phyloP scores from a whole-genome alignment of 345 rosid species.

The Sonneratia alba region DNA sequence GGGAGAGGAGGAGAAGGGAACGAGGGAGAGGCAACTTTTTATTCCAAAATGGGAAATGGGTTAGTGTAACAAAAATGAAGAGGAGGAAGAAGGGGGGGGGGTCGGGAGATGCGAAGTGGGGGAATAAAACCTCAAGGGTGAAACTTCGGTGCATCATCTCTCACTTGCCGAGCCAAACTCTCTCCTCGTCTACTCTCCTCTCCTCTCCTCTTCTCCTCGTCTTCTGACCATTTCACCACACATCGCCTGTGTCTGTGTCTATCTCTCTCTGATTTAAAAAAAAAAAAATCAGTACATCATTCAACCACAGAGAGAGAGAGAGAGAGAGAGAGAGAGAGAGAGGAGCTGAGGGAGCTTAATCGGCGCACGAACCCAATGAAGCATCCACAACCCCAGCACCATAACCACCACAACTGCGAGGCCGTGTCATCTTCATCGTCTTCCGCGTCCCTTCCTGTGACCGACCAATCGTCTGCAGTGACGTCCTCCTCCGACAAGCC shows the following conservation, averaged over 20 bases:
- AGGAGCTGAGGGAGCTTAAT: background rate
- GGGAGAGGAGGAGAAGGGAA: too few species aligned
- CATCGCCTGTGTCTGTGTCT: slow-evolving; percentile 9
- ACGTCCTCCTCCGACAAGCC: slow-evolving; percentile 25
- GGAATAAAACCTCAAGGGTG: background rate
- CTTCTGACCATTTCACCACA: slow-evolving; percentile 20
- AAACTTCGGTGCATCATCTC: slow-evolving; percentile 26
- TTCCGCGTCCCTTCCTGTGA: slow-evolving; percentile 9
- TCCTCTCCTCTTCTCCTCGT: background rate
- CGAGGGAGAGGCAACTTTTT: too few species aligned
- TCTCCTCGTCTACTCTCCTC: background rate
- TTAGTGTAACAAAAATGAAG: too few species aligned
- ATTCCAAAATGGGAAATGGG: too few species aligned
- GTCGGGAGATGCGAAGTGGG: too few species aligned
- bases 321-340: background rate
- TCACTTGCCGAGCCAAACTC: slow-evolving; percentile 15
- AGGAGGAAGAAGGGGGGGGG: too few species aligned
- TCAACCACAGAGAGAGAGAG: background rate
- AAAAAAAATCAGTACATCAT: background rate
- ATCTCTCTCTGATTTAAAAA: background rate
- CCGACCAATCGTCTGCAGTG: slow-evolving; percentile 44
- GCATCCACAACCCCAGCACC: slow-evolving; percentile 7
- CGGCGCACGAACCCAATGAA: slow-evolving; percentile 10
- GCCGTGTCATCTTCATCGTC: slow-evolving; percentile 54
- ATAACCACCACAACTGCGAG: slow-evolving; percentile 37